Conservation (phyloP, 768 basidiomycete species). For the Dacryopinax spathularia region DNA sequence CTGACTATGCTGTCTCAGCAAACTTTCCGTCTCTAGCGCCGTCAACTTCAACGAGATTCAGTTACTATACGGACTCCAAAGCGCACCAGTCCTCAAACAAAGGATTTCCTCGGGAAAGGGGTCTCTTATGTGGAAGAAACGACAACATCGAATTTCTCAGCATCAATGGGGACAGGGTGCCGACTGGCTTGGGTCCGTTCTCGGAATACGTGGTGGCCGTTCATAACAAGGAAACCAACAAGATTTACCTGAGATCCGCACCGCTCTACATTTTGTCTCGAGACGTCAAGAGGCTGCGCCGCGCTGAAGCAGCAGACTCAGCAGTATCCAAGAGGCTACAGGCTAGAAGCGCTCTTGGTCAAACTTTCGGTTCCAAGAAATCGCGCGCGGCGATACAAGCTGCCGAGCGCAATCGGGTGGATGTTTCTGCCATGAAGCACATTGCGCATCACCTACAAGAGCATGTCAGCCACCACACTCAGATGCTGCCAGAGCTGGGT, state of each 20-base stretch:
- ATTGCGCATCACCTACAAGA: slow-evolving; percentile 72
- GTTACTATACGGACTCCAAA: slow-evolving; percentile 33
- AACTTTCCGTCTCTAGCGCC: slow-evolving; percentile 54
- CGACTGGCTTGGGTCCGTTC: background rate
- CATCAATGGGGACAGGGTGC: slow-evolving; percentile 33
- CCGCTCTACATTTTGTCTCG: slow-evolving; percentile 57
- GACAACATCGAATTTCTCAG: slow-evolving; percentile 68
- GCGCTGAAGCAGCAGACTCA: slow-evolving; percentile 32
- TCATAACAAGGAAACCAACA: slow-evolving; percentile 59
- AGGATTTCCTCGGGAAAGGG: slow-evolving; percentile 17
- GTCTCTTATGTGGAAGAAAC: slow-evolving; percentile 69
- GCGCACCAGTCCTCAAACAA: background rate
- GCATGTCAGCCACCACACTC: slow-evolving; percentile 60
- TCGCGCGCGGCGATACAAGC: slow-evolving; percentile 75
- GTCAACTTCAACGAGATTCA: slow-evolving; percentile 44
- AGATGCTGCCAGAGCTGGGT: slow-evolving; percentile 57
- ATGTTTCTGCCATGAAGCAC: slow-evolving; percentile 73
- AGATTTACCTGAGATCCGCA: slow-evolving; percentile 52
- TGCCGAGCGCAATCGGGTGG: slow-evolving; percentile 77
- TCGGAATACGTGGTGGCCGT: slow-evolving; percentile 70
- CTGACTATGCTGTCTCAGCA: slow-evolving; percentile 24
- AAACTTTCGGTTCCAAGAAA: slow-evolving; percentile 91
- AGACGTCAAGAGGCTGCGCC: slow-evolving; percentile 56
- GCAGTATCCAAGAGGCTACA: slow-evolving; percentile 40
- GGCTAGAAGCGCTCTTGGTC: slow-evolving; percentile 66